A percentile compares a stretch with the other conserved stretches of the same genome.
phyloP scores from a whole-genome alignment of 768 basidiomycete genomes.

The Lentinus brumalis region DNA sequence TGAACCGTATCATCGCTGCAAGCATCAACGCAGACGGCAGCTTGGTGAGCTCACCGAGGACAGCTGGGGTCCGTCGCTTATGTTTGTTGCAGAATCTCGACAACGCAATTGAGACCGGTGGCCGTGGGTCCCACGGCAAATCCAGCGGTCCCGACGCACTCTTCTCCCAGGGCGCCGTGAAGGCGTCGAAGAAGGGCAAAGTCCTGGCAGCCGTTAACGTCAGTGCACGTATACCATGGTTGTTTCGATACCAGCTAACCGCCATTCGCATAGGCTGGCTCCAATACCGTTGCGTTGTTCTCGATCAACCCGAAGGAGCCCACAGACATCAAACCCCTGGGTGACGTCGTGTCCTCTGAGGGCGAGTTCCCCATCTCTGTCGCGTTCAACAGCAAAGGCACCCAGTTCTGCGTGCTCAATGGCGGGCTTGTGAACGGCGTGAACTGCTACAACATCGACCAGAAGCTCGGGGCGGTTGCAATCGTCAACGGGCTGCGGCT shows the following conservation, averaged over 20 bases:
- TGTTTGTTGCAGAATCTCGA: slow-evolving; percentile 20
- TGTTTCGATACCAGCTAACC: background rate
- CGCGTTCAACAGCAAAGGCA: slow-evolving; percentile 35
- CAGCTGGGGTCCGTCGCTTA: background rate
- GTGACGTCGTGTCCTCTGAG: slow-evolving; percentile 43
- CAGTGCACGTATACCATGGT: background rate
- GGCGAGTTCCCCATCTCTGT: slow-evolving; percentile 55
- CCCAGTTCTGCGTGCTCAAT: slow-evolving; percentile 37
- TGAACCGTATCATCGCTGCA: slow-evolving; percentile 47
- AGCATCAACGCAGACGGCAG: slow-evolving; percentile 45
- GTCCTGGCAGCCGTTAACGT: slow-evolving; percentile 30
- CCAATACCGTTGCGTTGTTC: slow-evolving; percentile 44
- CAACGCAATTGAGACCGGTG: slow-evolving; percentile 18
- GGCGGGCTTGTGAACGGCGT: slow-evolving; percentile 40
- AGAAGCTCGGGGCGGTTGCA: slow-evolving; percentile 41
- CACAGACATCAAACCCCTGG: slow-evolving; percentile 42
- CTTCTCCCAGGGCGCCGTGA: slow-evolving; percentile 31
- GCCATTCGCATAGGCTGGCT: slow-evolving; percentile 41
- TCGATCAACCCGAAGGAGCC: slow-evolving; percentile 47
- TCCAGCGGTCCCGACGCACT: slow-evolving; percentile 30
- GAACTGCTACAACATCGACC: slow-evolving; percentile 49
- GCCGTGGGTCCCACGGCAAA: slow-evolving; percentile 27
- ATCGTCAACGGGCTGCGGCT: slow-evolving; percentile 43
- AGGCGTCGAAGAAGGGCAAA: slow-evolving; percentile 25
- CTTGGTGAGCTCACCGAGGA: slow-evolving; percentile 31